phyloP scores from a whole-genome alignment of 1,284 basidiomycete genomes.

The Cryptococcus wingfieldii region DNA sequence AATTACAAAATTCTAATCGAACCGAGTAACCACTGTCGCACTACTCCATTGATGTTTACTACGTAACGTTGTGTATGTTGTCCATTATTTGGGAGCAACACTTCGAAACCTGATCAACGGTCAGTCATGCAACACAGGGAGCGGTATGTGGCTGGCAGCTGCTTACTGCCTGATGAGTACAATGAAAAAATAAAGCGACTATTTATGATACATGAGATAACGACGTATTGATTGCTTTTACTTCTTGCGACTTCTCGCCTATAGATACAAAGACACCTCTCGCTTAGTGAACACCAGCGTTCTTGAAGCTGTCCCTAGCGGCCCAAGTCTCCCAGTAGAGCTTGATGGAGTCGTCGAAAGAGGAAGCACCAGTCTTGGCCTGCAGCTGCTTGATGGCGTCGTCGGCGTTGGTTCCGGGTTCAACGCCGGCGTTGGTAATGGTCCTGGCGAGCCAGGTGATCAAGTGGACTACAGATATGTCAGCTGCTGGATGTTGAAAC shows the following conservation, averaged over 20 bases:
- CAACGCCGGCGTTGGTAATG: conserved; percentile 36
- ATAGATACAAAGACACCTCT: background rate
- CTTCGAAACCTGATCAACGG: too few relatives aligned
- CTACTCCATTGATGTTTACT: too few relatives aligned
- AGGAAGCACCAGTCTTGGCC: conserved; percentile 34
- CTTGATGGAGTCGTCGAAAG: conserved; percentile 35
- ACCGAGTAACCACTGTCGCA: too few relatives aligned
- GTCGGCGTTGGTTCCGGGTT: conserved; percentile 23
- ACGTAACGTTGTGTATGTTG: too few relatives aligned
- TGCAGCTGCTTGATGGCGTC: conserved; percentile 31
- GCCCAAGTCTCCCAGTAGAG: conserved; percentile 46
- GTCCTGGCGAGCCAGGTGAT: conserved; percentile 46
- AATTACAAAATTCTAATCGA: too few relatives aligned
- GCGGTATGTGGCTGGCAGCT: too few relatives aligned
- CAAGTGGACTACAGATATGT: conserved; percentile 33
- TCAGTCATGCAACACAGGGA: too few relatives aligned
- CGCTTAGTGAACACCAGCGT: conserved; percentile 30
- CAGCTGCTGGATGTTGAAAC: background rate
- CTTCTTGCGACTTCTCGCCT: too few relatives aligned
- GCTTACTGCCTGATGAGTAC: too few relatives aligned
- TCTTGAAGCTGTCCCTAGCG: conserved; percentile 34
- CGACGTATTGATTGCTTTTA: background rate
- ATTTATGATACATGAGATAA: background rate
- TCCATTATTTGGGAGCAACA: too few relatives aligned
- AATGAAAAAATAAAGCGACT: too few relatives aligned